Conservation (phyloP, 768 basidiomycete species). For the Tulasnella sp. region DNA sequence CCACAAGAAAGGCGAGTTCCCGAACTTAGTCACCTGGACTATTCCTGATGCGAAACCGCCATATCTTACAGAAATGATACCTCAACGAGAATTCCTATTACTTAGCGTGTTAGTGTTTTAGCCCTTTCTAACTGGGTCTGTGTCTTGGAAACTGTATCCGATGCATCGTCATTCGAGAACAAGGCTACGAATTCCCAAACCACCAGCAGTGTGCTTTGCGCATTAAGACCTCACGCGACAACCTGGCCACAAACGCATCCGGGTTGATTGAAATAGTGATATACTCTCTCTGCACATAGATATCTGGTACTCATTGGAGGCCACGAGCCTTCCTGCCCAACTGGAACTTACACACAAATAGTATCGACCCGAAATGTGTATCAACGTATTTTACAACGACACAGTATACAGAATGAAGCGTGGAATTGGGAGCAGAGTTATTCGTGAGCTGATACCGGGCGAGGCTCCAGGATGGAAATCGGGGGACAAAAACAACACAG, state of each 20-base stretch:
- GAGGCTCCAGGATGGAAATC: background rate
- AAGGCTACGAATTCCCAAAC: no score
- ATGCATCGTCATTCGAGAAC: background rate
- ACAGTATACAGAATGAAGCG: background rate
- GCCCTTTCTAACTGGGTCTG: background rate
- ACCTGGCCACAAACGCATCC: no score
- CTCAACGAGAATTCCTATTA: background rate
- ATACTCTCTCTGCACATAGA: no score
- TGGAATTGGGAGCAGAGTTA: background rate
- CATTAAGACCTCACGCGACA: no score
- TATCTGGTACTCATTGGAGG: no score
- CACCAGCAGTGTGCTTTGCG: no score
- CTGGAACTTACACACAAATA: no score
- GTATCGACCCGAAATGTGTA: no score
- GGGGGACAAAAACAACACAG: background rate
- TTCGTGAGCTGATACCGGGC: background rate
- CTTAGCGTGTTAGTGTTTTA: background rate
- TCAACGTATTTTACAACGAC: background rate
- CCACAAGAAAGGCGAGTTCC: background rate
- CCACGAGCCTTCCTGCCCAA: no score
- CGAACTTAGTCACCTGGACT: background rate
- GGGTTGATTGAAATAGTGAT: no score
- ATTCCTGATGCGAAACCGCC: background rate
- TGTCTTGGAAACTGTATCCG: background rate
- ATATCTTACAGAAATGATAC: background rate